Base-by-base conservation (phyloP, 2,329 filamentous ascomycete species). In the Scopulariopsis brevicaulis region DNA sequence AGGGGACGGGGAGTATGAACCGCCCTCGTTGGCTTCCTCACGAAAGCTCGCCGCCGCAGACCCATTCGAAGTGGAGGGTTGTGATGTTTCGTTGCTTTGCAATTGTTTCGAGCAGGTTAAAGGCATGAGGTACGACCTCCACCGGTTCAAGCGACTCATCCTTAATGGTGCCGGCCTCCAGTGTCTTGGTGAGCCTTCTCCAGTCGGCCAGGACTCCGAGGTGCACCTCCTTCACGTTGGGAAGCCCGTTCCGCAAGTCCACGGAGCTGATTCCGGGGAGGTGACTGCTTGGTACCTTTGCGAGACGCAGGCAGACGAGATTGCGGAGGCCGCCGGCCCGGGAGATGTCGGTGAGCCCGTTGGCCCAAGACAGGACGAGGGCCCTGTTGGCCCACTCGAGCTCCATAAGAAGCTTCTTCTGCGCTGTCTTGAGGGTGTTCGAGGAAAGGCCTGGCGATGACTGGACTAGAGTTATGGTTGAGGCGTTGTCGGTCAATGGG, bases 181-280 rank as follows among this genome's bases (percentile, higher is more conserved):
- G 73, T 24, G 79, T 70, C 62, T 81, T 82, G 40, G 71, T 69
- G 35, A 88, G 72, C 18, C 76, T 73, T 55, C 84, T 78, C 84
- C 85, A 89, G 63, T 87, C 83, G 0, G 86, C 83, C 62, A 85
- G 80, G 11, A 88, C 76, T 15, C 78, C 77, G 2, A 89, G 65
- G 1, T 77, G 81, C 4, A 89, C 72, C 35, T 77, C 77, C 46
- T 69, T 68, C 5, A 89, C 68, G 12, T 69, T 71, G 1, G 79
- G 76, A 12, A 89, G 71, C 28, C 77, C 74, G 34, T 75, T 65
- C 85, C 86, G 89, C 62, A 89, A 83, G 56, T 83, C 79, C 2
- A 74, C 62, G 2, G 81, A 76, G 59, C 76, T 75, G 20, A 89
- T 69, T 18, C 79, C 74, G 3, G 74, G 68, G 8, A 89, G 64